Evolutionary conservation across 768 basidiomycete species (phyloP).

Genomic region (Erythrobasidium yunnanense): DNA sequence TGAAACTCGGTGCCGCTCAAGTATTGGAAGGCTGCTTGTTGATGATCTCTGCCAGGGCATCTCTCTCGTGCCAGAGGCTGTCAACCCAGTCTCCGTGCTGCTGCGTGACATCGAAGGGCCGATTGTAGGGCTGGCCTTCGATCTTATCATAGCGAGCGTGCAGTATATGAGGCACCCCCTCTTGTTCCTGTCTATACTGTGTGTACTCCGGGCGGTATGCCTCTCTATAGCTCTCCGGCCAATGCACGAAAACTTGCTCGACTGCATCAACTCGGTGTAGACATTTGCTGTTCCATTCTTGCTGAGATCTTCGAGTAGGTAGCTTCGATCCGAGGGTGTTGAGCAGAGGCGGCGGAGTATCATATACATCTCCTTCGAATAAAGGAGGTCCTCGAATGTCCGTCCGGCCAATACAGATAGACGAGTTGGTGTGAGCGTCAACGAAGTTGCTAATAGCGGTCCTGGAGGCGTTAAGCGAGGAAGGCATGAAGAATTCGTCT

Average conservation of each 20-base stretch:
- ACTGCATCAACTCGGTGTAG: not conserved
- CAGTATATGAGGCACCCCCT: not conserved
- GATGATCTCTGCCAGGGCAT: too few species aligned
- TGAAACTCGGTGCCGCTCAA: too few species aligned
- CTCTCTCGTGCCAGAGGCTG: too few species aligned
- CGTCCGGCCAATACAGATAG: not conserved
- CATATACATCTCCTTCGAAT: not conserved
- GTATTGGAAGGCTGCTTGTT: too few species aligned
- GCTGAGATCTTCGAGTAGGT: not conserved
- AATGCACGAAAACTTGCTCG: not conserved
- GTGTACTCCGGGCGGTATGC: not conserved
- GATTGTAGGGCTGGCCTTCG: too few species aligned
- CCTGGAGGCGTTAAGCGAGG: not conserved
- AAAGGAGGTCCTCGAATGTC: not conserved
- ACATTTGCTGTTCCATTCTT: not conserved
- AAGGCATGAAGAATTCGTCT: conserved; percentile 18
- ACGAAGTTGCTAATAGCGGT: not conserved
- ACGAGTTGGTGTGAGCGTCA: not conserved
- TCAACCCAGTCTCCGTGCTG: too few species aligned
- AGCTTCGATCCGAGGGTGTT: not conserved
- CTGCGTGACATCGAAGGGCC: too few species aligned
- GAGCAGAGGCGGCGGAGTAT: not conserved
- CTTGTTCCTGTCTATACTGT: not conserved
- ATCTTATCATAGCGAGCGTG: not conserved
- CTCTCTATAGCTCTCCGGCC: not conserved